Conservation (phyloP, 106 monocot genomes). For the Dendrobium huoshanense region DNA sequence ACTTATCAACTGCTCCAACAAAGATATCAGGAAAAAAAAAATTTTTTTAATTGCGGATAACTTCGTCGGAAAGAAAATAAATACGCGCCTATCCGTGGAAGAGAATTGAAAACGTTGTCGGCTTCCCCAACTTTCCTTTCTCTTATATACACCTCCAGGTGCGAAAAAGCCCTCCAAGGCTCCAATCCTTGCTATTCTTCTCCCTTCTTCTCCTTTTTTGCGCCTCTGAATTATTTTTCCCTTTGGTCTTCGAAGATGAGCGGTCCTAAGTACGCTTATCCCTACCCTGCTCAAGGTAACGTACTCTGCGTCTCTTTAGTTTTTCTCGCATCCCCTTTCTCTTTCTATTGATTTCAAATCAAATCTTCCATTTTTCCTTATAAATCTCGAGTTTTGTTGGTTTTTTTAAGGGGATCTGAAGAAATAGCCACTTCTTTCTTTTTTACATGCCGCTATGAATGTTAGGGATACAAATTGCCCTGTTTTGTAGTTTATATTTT, state of each 20-base stretch:
- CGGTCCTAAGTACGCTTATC: constrained; percentile 58
- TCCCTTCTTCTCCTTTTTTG: background rate
- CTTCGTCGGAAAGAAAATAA: too few relatives aligned
- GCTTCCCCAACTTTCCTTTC: background rate
- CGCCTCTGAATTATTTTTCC: background rate
- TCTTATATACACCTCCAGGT: background rate
- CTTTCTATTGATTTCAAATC: background rate
- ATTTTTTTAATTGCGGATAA: too few relatives aligned
- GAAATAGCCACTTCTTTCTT: background rate
- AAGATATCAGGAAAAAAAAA: too few relatives aligned
- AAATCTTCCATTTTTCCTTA: background rate
- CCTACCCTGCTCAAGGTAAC: constrained; percentile 85
- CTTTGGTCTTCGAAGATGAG: constrained; percentile 24
- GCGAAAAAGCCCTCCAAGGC: background rate
- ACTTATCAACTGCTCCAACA: too few relatives aligned
- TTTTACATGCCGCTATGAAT: background rate
- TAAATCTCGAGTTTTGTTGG: background rate
- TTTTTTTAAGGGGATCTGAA: background rate
- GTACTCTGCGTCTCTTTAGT: background rate
- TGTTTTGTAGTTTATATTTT: background rate
- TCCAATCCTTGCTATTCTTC: background rate
- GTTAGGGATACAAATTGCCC: background rate
- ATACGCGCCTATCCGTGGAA: too few relatives aligned
- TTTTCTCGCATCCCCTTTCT: background rate
- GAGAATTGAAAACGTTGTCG: background rate